A percentile compares a stretch with the other conserved stretches of the same genome.
Conservation (phyloP, 345 rosid genomes). For the Triadica sebifera region DNA sequence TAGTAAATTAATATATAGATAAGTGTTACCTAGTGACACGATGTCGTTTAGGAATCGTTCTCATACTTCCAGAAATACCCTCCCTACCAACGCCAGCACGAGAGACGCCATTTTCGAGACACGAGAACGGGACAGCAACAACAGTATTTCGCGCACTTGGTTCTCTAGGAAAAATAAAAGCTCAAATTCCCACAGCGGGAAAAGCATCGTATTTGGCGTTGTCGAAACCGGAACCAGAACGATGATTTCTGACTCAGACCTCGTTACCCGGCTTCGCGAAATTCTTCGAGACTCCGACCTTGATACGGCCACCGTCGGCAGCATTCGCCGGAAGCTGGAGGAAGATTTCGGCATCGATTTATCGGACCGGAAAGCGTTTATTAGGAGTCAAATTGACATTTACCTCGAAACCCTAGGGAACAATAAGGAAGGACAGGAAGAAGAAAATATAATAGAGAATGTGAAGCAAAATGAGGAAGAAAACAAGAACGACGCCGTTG, state of each 20-base stretch:
- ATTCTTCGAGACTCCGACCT: slow-evolving; percentile 71
- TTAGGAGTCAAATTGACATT: slow-evolving; percentile 70
- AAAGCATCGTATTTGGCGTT: background rate
- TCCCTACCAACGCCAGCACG: background rate
- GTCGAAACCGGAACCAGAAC: background rate
- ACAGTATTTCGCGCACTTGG: too few species aligned
- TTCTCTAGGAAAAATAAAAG: background rate
- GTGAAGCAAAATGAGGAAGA: slow-evolving; percentile 10
- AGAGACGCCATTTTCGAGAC: slow-evolving; percentile 1
- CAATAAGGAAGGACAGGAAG: slow-evolving; percentile 20
- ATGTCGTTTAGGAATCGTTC: background rate
- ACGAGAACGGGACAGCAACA: background rate
- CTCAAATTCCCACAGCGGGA: background rate
- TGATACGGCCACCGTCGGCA: slow-evolving; percentile 65
- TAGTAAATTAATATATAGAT: too few species aligned
- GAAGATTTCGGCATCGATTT: slow-evolving; percentile 59
- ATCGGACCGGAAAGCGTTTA: slow-evolving; percentile 52
- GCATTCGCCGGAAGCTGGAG: slow-evolving; percentile 69
- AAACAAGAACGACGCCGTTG: slow-evolving; percentile 32
- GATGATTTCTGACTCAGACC: slow-evolving; percentile 74
- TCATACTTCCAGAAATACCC: background rate
- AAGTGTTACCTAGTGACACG: background rate
- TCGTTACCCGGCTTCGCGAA: slow-evolving; percentile 67
- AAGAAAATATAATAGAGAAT: slow-evolving; percentile 21
- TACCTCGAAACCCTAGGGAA: slow-evolving; percentile 45